These are phyloP conservation scores for Paraphaeosphaeria sporulosa DNA, from an alignment of 2,329 filamentous ascomycete genomes.

Conservation along the genomic window DNA sequence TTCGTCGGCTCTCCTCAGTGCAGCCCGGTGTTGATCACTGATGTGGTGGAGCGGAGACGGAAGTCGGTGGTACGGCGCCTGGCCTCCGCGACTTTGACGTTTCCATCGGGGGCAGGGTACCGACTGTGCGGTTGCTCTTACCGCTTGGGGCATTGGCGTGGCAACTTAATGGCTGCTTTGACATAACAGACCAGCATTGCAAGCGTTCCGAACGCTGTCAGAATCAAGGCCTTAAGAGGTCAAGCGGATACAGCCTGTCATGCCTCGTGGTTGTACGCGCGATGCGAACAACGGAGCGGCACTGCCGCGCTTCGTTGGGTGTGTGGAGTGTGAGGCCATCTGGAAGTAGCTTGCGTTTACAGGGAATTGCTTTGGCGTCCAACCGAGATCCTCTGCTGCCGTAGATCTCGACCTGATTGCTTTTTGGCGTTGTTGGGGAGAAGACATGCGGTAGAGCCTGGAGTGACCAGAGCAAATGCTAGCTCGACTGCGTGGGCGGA, in stretches of 20 bases:
- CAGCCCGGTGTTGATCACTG: conserved; percentile 14
- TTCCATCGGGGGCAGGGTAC: conserved; percentile 6
- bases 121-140: conserved; percentile 14
- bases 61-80: conserved; percentile 13
- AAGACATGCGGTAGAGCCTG: no score
- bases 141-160: not conserved
- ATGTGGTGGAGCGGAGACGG: conserved; percentile 9
- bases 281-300: not conserved
- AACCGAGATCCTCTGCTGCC: not conserved
- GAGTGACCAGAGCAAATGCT: no score
- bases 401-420: not conserved
- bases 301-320: not conserved
- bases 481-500: no score
- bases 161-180: no score
- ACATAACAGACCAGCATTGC: not conserved
- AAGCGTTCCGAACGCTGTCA: not conserved
- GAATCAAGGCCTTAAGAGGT: not conserved
- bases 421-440: no score
- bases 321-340: not conserved
- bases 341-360: not conserved
- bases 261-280: conserved; percentile 1
- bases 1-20: conserved; percentile 22
- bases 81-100: conserved; percentile 9
- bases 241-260: not conserved
- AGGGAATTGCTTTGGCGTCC: not conserved